Evolutionary conservation across 2,329 filamentous ascomycete species (phyloP), one percentile per base, ranked within the genome.

Genomic region (Celoporthe dispersa): DNA sequence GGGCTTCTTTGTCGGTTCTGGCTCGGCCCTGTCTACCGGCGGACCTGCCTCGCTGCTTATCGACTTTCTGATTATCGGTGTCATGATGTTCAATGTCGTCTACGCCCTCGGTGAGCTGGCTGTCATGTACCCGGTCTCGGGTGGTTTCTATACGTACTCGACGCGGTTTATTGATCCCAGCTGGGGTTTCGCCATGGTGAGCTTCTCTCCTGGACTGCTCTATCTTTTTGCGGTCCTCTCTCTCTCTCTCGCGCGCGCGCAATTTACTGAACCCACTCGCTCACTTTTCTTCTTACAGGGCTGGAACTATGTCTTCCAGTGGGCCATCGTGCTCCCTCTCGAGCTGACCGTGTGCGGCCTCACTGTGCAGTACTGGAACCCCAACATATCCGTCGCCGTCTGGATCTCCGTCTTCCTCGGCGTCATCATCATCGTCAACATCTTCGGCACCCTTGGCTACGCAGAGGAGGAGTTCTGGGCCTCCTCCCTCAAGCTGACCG

Each of bases 1-100:
- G 71, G 87, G 87, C 79, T 88, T 89, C 82, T 89, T 88, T 78
- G 87, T 89, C 72, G 86, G 87, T 75, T 87, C 85, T 14, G 86
- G 86, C 71, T 77, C 80, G 72, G 85, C 85, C 68, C 79, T 89
- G 16, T 72, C 74, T 71, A 83, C 75, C 33, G 86, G 86, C 78
- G 81, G 81, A 22, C 83, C 83, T 35, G 83, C 77, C 1, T 81
- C 80, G 62, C 74, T 85, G 11, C 74, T 85, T 19, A 78, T 85
- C 63, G 82, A 84, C 68, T 89, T 88, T 74, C 70, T 84, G 22
- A 86, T 88, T 69, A 85, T 88, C 69, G 87, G 87, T 76, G 71
- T 86, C 74, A 88, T 89, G 86, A 86, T 89, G 78, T 86, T 88
- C 75, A 86, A 87, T 73, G 87, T 88, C 62, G 84, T 90, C 72